These are phyloP conservation scores for Lactarius tabidus DNA, from an alignment of 768 basidiomycete genomes.

Conservation along the genomic window DNA sequence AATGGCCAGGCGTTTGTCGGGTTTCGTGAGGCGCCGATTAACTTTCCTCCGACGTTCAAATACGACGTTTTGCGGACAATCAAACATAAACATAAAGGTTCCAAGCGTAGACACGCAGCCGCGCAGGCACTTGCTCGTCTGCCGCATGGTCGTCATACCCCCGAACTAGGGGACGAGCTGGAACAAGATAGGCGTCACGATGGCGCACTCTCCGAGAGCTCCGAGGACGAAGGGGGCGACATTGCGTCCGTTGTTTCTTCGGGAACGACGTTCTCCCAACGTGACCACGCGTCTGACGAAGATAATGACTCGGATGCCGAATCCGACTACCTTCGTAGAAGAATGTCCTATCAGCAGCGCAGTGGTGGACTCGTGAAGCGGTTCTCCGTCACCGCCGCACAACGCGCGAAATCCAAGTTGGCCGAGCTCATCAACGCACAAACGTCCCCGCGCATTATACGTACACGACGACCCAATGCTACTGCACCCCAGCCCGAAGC, in stretches of 20 bases:
- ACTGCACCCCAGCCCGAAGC: not conserved
- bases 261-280: conserved; percentile 38
- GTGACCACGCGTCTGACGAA: conserved; percentile 17
- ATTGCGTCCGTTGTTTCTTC: conserved; percentile 54
- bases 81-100: conserved; percentile 45
- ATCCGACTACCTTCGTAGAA: conserved; percentile 16
- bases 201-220: conserved; percentile 15
- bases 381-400: conserved; percentile 25
- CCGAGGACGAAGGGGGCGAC: conserved; percentile 43
- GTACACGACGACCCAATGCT: conserved; percentile 5
- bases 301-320: conserved; percentile 26
- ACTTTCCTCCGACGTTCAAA: conserved; percentile 93
- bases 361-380: conserved; percentile 21
- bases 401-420: conserved; percentile 25
- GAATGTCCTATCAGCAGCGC: conserved; percentile 10
- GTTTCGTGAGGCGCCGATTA: conserved; percentile 73
- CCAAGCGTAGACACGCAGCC: conserved; percentile 33
- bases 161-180: conserved; percentile 29
- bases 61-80: conserved; percentile 69
- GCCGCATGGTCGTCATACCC: not conserved
- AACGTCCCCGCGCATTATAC: conserved; percentile 7
- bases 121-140: conserved; percentile 4
- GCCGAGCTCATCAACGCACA: conserved; percentile 18
- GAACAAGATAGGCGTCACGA: conserved; percentile 35
- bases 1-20: conserved; percentile 66